phyloP scores from a whole-genome alignment of 441 rosid genomes.

The Corymbia citriodora region DNA sequence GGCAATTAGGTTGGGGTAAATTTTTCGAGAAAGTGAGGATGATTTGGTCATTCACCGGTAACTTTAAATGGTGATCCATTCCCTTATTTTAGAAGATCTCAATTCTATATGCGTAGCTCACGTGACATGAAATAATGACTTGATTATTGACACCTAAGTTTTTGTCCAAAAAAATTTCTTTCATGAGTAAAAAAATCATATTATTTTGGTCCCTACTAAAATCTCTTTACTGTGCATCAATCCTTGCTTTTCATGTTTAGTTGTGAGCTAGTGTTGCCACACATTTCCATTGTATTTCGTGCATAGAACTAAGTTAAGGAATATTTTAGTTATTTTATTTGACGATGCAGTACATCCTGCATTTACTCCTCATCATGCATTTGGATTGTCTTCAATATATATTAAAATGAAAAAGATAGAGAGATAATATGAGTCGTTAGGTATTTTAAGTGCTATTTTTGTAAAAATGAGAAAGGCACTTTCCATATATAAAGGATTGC shows the following conservation, averaged over 20 bases:
- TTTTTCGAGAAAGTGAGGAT: neutral
- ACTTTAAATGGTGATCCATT: neutral
- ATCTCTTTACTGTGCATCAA: neutral
- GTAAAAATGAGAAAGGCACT: neutral
- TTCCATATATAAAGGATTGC: neutral
- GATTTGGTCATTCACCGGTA: neutral
- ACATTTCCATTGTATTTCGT: neutral
- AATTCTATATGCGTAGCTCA: accelerated
- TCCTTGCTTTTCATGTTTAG: neutral
- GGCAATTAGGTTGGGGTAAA: neutral
- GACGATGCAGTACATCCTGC: neutral
- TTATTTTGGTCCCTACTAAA: neutral
- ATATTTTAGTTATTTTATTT: too few species aligned
- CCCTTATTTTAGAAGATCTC: neutral
- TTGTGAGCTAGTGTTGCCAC: neutral
- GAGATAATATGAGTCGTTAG: accelerated
- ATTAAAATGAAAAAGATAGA: neutral
- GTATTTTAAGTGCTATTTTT: neutral
- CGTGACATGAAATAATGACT: too few species aligned
- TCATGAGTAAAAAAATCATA: too few species aligned
- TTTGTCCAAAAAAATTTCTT: too few species aligned
- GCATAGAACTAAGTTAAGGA: neutral
- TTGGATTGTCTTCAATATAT: too few species aligned
- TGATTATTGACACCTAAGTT: neutral
- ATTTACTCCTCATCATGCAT: neutral